These are phyloP conservation scores for Juncus effusus DNA, from an alignment of 176 grass and related monocot species.

Conservation along the genomic window DNA sequence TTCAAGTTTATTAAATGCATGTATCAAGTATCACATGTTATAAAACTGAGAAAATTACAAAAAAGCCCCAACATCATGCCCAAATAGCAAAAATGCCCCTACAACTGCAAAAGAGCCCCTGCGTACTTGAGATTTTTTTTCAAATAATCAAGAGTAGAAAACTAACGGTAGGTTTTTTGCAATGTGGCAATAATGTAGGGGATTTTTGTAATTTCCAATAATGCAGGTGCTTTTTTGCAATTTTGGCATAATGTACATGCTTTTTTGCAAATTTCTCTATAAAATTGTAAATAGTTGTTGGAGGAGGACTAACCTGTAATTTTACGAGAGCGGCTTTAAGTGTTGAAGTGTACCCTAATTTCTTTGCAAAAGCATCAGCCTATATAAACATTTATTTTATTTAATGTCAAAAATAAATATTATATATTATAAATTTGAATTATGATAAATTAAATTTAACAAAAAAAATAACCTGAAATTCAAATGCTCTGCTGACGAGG, in stretches of 20 bases:
- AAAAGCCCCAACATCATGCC: too few species aligned
- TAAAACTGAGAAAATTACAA: too few species aligned
- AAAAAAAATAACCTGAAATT: conserved; percentile 82
- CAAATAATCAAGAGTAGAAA: too few species aligned
- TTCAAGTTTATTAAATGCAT: not conserved
- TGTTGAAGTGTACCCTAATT: conserved; percentile 68
- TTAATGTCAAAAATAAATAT: conserved; percentile 19
- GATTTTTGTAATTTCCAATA: too few species aligned
- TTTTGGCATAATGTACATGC: too few species aligned
- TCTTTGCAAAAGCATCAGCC: conserved; percentile 99
- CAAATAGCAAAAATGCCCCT: too few species aligned
- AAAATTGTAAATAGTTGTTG: not conserved
- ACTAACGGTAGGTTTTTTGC: too few species aligned
- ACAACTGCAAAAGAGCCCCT: too few species aligned
- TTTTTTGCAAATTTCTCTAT: too few species aligned
- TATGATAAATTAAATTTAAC: conserved; percentile 2
- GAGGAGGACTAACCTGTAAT: conserved; percentile 62
- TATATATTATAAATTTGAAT: conserved; percentile 26
- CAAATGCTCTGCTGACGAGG: conserved; percentile 94
- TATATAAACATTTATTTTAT: conserved; percentile 30
- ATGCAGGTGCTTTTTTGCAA: too few species aligned
- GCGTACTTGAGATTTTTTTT: too few species aligned
- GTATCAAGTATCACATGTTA: not conserved
- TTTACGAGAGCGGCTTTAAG: conserved; percentile 78
- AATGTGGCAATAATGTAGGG: too few species aligned